Evolutionary conservation across 257 asterid genomes (phyloP).

Genomic region (Nicotiana attenuata): DNA sequence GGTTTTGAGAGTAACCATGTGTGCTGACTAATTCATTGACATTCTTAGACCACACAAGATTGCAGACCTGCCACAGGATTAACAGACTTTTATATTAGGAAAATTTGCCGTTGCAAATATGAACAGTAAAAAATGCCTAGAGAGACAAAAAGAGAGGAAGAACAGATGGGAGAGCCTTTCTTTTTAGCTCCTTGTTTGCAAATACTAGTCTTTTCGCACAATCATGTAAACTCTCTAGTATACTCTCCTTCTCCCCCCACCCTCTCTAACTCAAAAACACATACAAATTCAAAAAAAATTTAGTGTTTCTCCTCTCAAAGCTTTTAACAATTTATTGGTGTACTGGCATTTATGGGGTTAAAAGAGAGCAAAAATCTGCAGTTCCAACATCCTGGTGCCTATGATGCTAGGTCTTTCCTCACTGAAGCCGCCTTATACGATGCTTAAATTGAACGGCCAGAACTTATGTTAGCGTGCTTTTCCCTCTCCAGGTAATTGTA

Average conservation of each 20-base stretch:
- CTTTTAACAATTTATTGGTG: background rate
- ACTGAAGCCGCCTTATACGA: background rate
- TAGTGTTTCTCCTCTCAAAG: background rate
- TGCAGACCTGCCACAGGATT: slow-evolving; percentile 69
- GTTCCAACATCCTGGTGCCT: background rate
- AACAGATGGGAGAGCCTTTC: background rate
- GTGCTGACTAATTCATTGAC: slow-evolving; percentile 97
- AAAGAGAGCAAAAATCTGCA: background rate
- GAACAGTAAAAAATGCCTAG: background rate
- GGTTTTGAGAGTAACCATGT: slow-evolving; percentile 95
- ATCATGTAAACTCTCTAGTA: background rate
- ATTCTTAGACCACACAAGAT: slow-evolving; percentile 97
- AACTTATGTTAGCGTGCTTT: background rate
- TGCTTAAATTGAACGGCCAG: background rate
- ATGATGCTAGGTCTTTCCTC: background rate
- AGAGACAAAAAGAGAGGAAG: background rate
- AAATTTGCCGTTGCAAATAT: background rate
- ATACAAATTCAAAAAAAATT: background rate
- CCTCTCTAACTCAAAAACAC: background rate
- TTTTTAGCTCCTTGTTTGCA: background rate
- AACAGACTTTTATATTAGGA: background rate
- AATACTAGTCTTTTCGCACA: background rate
- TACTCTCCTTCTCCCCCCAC: background rate
- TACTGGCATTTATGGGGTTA: background rate
- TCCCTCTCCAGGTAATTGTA: background rate